phyloP scores from a whole-genome alignment of 2,329 filamentous ascomycete species.

The Penicillium oxalicum region DNA sequence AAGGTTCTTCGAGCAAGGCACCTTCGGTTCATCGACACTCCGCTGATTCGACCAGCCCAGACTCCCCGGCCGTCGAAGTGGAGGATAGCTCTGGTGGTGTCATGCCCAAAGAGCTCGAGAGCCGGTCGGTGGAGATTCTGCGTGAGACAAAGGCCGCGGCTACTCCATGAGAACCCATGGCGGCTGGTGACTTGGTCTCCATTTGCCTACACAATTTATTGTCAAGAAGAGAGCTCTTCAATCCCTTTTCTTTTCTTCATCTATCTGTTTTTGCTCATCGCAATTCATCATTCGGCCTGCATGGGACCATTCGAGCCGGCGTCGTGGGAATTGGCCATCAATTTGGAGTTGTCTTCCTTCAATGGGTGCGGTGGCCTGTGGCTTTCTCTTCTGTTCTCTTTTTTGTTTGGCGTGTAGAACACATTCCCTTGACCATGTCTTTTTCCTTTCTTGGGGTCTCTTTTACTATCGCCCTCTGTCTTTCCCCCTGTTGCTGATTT shows the following conservation, averaged over 20 bases:
- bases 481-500: too few species aligned
- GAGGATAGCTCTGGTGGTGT: slow-evolving; percentile 16
- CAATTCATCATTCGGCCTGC: slow-evolving; percentile 5
- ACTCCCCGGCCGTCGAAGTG: slow-evolving; percentile 4
- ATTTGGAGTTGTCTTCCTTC: background rate
- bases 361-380: background rate
- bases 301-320: slow-evolving; percentile 21
- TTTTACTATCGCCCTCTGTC: too few species aligned
- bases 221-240: too few species aligned
- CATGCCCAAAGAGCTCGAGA: slow-evolving; percentile 33
- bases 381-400: background rate
- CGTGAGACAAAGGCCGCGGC: slow-evolving; percentile 22
- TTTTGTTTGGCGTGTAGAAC: background rate
- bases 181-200: slow-evolving; percentile 6
- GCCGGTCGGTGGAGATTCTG: slow-evolving; percentile 33
- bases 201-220: background rate
- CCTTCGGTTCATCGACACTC: slow-evolving; percentile 14
- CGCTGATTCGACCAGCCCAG: background rate
- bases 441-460: background rate
- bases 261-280: slow-evolving; percentile 1
- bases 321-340: slow-evolving; percentile 7
- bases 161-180: slow-evolving; percentile 24
- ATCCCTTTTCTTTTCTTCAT: slow-evolving; percentile 2
- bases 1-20: slow-evolving; percentile 21
- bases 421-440: background rate